Evolutionary conservation across 148 eudicot genomes (phyloP).

Genomic region (Heliosperma pusillum): DNA sequence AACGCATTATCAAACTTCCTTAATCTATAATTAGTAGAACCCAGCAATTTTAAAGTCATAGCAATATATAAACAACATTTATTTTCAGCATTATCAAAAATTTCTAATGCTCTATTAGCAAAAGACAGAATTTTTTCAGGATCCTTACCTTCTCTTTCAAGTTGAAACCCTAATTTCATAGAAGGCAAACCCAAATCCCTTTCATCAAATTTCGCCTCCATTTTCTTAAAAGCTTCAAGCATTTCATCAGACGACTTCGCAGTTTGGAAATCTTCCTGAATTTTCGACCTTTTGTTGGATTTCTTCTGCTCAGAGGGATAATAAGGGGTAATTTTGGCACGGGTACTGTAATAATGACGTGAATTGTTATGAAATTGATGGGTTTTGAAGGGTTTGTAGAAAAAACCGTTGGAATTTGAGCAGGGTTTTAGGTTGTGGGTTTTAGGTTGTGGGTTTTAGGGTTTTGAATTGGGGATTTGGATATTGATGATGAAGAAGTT

Average conservation of each 20-base stretch:
- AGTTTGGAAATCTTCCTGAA: slow-evolving; percentile 74
- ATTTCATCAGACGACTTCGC: slow-evolving; percentile 67
- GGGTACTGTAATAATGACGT: slow-evolving; percentile 52
- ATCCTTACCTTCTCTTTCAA: slow-evolving; percentile 84
- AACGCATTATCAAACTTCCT: slow-evolving; percentile 76
- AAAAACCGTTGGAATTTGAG: slow-evolving; percentile 24
- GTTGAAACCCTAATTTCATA: slow-evolving; percentile 74
- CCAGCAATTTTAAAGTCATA: slow-evolving; percentile 81
- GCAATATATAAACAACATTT: slow-evolving; percentile 56
- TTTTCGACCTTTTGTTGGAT: slow-evolving; percentile 44
- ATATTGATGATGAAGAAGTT: slow-evolving; percentile 21
- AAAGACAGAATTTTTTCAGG: slow-evolving; percentile 61
- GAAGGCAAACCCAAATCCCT: slow-evolving; percentile 69
- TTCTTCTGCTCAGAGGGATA: slow-evolving; percentile 65
- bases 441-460: slow-evolving; percentile 37
- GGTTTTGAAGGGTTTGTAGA: slow-evolving; percentile 23
- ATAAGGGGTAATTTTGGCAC: slow-evolving; percentile 35
- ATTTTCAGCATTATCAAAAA: slow-evolving; percentile 40
- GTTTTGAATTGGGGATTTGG: slow-evolving; percentile 22
- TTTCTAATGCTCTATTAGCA: slow-evolving; percentile 67
- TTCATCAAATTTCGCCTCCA: slow-evolving; percentile 70
- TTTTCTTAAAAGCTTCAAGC: slow-evolving; percentile 62
- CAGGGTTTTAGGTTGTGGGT: slow-evolving; percentile 35
- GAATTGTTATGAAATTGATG: no score
- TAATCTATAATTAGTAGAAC: slow-evolving; percentile 55